Percentiles rank a stretch among this genome's conserved stretches.
Conservation (phyloP, 192 early-diverging fungal species). For the Coemansia sp. region DNA sequence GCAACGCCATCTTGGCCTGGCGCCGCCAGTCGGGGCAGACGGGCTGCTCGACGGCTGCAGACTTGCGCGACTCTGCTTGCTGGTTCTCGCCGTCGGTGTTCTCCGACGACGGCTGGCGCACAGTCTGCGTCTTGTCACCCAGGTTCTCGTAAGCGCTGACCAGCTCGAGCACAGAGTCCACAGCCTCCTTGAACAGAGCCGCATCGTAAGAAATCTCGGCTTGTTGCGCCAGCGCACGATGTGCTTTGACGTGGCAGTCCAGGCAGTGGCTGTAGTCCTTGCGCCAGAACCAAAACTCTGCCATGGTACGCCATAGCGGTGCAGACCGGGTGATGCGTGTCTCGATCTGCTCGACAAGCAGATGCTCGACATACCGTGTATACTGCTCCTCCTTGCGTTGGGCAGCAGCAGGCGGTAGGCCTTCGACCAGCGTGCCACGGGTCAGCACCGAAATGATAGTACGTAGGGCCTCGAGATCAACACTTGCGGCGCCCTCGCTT, state of each 20-base stretch:
- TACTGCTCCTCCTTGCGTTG: constrained; percentile 46
- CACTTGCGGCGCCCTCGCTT: constrained; percentile 64
- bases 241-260: constrained; percentile 82
- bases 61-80: constrained; percentile 30
- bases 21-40: constrained; percentile 91
- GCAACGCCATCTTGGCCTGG: constrained; percentile 78
- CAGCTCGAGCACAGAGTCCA: constrained; percentile 68
- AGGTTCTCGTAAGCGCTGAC: constrained; percentile 77
- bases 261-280: constrained; percentile 63
- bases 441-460: constrained; percentile 68
- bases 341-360: constrained; percentile 72
- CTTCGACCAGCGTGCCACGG: constrained; percentile 40
- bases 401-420: constrained; percentile 44
- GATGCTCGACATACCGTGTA: constrained; percentile 52
- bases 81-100: constrained; percentile 28
- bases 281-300: constrained; percentile 75
- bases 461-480: constrained; percentile 81
- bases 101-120: constrained; percentile 31
- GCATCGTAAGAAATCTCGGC: constrained; percentile 72
- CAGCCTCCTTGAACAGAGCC: constrained; percentile 70
- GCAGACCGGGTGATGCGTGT: constrained; percentile 73
- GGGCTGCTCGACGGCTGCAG: constrained; percentile 35
- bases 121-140: constrained; percentile 58
- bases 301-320: constrained; percentile 72
- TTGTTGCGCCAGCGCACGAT: constrained; percentile 75